Evolutionary conservation across 805 yeast genomes (phyloP).

Genomic region (Cyberlindnera galapagoensis): DNA sequence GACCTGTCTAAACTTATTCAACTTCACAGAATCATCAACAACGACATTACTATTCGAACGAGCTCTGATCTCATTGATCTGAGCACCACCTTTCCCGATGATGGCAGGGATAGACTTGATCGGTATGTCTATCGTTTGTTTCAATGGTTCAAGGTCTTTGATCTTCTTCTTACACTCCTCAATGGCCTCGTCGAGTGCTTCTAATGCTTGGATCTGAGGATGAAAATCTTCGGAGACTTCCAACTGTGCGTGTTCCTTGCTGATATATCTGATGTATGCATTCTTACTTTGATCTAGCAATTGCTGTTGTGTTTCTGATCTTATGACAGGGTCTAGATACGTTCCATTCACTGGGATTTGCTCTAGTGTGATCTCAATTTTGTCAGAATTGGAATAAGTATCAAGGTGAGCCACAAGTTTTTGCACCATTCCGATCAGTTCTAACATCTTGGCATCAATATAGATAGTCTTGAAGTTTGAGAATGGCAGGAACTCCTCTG

Average conservation of each 20-base stretch:
- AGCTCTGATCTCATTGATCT: slow-evolving; percentile 17
- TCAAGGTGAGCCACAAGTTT: not conserved
- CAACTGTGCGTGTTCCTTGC: slow-evolving; percentile 3
- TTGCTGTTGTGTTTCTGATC: slow-evolving; percentile 10
- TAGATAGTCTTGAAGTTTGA: slow-evolving; percentile 11
- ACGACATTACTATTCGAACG: slow-evolving; percentile 15
- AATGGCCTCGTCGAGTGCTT: slow-evolving; percentile 8
- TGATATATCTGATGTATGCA: slow-evolving; percentile 5
- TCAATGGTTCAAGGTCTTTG: slow-evolving; percentile 7
- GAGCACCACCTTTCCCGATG: slow-evolving; percentile 13
- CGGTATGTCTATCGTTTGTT: slow-evolving; percentile 13
- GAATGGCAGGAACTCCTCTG: slow-evolving; percentile 12
- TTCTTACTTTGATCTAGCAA: slow-evolving; percentile 8
- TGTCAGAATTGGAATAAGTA: not conserved
- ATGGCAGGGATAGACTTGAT: slow-evolving; percentile 9
- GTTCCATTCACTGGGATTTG: slow-evolving; percentile 9
- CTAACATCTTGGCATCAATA: slow-evolving; percentile 1
- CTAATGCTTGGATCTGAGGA: slow-evolving; percentile 4
- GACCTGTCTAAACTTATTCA: slow-evolving; percentile 7
- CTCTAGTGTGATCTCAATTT: slow-evolving; percentile 4
- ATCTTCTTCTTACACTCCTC: slow-evolving; percentile 6
- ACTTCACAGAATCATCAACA: slow-evolving; percentile 11
- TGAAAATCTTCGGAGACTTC: slow-evolving; percentile 3
- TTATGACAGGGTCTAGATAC: not conserved
- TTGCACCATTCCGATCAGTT: not conserved